These are phyloP conservation scores for Physcomitrium patens DNA, from an alignment of 225 moss, liverwort and hornwort species.

Conservation along the genomic window DNA sequence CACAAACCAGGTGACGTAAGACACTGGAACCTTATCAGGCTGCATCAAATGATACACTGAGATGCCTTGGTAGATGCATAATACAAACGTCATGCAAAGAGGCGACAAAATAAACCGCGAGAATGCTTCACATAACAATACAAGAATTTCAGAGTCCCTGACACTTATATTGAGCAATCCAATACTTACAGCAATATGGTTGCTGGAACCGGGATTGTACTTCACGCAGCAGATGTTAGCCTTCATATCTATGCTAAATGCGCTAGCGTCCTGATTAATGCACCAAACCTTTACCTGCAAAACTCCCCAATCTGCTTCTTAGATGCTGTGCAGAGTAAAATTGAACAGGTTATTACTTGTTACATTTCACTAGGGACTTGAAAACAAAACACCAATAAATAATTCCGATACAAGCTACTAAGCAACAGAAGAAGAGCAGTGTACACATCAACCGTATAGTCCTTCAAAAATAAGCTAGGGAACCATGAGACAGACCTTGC, in stretches of 20 bases:
- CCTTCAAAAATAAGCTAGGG: constrained; percentile 3
- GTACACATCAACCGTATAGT: constrained; percentile 7
- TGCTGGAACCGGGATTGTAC: constrained; percentile 81
- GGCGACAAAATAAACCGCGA: no score
- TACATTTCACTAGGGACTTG: neutral
- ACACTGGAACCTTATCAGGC: constrained; percentile 1
- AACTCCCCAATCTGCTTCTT: constrained; percentile 22
- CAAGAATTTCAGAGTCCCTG: constrained; percentile 2
- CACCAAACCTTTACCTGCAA: constrained; percentile 89
- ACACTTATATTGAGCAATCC: neutral
- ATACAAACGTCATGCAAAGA: neutral
- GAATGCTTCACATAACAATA: neutral
- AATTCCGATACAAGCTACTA: constrained; percentile 2
- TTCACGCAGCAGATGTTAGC: constrained; percentile 93
- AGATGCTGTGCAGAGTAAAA: constrained; percentile 8
- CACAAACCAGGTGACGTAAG: constrained; percentile 17
- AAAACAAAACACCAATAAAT: constrained; percentile 18
- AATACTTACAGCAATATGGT: constrained; percentile 67
- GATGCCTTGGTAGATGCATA: neutral
- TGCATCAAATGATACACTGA: neutral
- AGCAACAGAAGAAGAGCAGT: neutral
- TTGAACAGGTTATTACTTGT: neutral
- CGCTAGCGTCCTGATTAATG: constrained; percentile 76
- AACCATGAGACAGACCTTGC: constrained; percentile 55
- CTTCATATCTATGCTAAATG: constrained; percentile 78